Evolutionary conservation across 306 rosid species (phyloP).

Genomic region (Vicia faba): DNA sequence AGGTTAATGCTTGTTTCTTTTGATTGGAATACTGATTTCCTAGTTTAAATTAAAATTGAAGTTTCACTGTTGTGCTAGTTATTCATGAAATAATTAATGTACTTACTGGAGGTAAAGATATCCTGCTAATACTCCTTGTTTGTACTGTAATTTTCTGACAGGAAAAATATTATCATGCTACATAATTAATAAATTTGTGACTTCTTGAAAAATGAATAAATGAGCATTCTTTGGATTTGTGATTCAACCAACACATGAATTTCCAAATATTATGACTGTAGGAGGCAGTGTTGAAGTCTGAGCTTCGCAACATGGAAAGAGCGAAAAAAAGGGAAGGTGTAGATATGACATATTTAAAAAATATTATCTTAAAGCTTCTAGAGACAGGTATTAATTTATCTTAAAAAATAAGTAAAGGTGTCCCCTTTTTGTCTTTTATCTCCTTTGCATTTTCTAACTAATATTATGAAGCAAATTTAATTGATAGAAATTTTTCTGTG

Average conservation of each 20-base stretch:
- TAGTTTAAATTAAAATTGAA: slow-evolving; percentile 29
- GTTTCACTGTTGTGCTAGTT: slow-evolving; percentile 6
- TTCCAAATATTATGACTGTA: slow-evolving; percentile 43
- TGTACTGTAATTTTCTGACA: slow-evolving; percentile 3
- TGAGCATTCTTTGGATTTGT: neutral
- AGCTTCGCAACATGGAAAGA: slow-evolving; percentile 84
- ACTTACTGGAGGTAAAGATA: neutral
- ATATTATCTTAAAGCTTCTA: slow-evolving; percentile 92
- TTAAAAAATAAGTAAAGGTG: slow-evolving; percentile 9
- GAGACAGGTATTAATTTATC: slow-evolving; percentile 71
- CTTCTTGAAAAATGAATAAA: slow-evolving; percentile 12
- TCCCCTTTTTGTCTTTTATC: slow-evolving; percentile 4
- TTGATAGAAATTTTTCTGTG: slow-evolving; percentile 26
- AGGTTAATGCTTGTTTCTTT: slow-evolving; percentile 26
- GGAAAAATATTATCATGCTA: slow-evolving; percentile 21
- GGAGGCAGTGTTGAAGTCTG: slow-evolving; percentile 84
- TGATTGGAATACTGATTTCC: slow-evolving; percentile 1
- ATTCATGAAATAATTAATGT: no score
- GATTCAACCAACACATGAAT: slow-evolving; percentile 24
- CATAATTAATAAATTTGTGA: neutral
- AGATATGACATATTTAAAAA: slow-evolving; percentile 92
- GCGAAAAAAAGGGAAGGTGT: slow-evolving; percentile 91
- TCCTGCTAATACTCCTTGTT: slow-evolving; percentile 21
- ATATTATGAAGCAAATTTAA: slow-evolving; percentile 21
- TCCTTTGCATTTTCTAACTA: slow-evolving; percentile 28